Base-by-base conservation (phyloP, 139 green algal species). In the Mesostigma viride region DNA sequence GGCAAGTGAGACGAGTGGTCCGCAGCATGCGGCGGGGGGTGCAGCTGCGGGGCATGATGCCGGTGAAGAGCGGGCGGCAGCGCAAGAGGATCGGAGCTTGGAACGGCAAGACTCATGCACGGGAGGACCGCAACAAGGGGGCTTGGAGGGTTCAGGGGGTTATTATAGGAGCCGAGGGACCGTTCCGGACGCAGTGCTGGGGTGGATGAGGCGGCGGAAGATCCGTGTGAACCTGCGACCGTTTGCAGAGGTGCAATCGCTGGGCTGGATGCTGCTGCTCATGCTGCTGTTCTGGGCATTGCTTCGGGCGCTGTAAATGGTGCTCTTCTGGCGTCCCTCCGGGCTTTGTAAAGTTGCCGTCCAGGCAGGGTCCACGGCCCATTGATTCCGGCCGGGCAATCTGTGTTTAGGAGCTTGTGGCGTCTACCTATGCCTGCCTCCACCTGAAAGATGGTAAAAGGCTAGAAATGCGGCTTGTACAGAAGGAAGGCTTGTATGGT, bases 241-340 rank as follows among this genome's bases (percentile, higher is more conserved):
- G 4, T 69, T 94, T n/a, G 87, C 81, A 0, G 87, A 94, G 68
- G 22, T 83, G 45, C 82, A 87, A 64, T 64, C n/a, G n/a, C n/a
- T n/a, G n/a, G n/a, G n/a, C n/a, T n/a, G n/a, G n/a, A n/a, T n/a
- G n/a, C n/a, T n/a, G n/a, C n/a, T n/a, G n/a, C n/a, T n/a, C n/a
- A n/a, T n/a, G n/a, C n/a, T n/a, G n/a, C n/a, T n/a, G n/a, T n/a
- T n/a, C n/a, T n/a, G n/a, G n/a, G n/a, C n/a, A n/a, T n/a, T n/a
- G n/a, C n/a, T n/a, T n/a, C n/a, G n/a, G n/a, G n/a, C n/a, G n/a
- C n/a, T n/a, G n/a, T n/a, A n/a, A n/a, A n/a, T n/a, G n/a, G n/a
- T n/a, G n/a, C n/a, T n/a, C n/a, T n/a, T n/a, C n/a, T n/a, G n/a
- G n/a, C n/a, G n/a, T n/a, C n/a, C n/a, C n/a, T n/a, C n/a, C n/a